Evolutionary conservation across 2,329 filamentous ascomycete genomes (phyloP).

Genomic region (Tolypocladium sp.): DNA sequence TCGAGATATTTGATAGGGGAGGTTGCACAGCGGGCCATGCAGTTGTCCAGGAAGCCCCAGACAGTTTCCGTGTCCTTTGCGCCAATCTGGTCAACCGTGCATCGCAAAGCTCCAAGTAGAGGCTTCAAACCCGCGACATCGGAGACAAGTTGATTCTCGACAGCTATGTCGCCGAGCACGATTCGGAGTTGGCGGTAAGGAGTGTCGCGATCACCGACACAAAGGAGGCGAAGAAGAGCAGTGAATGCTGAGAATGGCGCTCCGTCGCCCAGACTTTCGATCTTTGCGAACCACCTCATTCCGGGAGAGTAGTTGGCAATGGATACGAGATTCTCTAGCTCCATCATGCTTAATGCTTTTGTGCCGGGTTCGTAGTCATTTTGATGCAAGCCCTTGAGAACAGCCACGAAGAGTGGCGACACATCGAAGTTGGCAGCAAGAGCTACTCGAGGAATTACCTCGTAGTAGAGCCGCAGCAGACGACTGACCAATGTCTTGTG

Average conservation of each 20-base stretch:
- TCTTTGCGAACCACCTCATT: slow-evolving; percentile 86
- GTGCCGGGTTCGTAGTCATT: slow-evolving; percentile 39
- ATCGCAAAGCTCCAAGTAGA: slow-evolving; percentile 27
- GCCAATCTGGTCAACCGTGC: slow-evolving; percentile 9
- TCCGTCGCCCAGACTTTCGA: slow-evolving; percentile 44
- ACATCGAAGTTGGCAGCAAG: slow-evolving; percentile 83
- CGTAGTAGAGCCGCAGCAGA: slow-evolving; percentile 76
- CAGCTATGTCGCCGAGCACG: slow-evolving; percentile 51
- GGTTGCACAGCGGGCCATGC: slow-evolving; percentile 62
- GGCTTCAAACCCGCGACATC: slow-evolving; percentile 36
- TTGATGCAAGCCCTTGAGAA: slow-evolving; percentile 53
- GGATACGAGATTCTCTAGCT: slow-evolving; percentile 71
- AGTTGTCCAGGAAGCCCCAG: slow-evolving; percentile 75
- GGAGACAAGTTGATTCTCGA: slow-evolving; percentile 59
- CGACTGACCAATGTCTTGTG: slow-evolving; percentile 73
- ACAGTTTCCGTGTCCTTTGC: slow-evolving; percentile 29
- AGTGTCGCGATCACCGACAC: slow-evolving; percentile 16
- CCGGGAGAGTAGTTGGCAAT: slow-evolving; percentile 73
- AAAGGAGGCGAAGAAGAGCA: slow-evolving; percentile 49
- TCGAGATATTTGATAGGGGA: slow-evolving; percentile 81
- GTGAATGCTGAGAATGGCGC: slow-evolving; percentile 53
- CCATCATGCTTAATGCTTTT: slow-evolving; percentile 53
- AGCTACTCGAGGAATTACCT: slow-evolving; percentile 69
- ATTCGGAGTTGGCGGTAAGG: slow-evolving; percentile 36
- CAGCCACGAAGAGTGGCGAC: slow-evolving; percentile 62